Percentiles rank a stretch among this genome's conserved stretches.
Conservation (phyloP, 1,284 basidiomycete species). For the Trichosporon sp. region DNA sequence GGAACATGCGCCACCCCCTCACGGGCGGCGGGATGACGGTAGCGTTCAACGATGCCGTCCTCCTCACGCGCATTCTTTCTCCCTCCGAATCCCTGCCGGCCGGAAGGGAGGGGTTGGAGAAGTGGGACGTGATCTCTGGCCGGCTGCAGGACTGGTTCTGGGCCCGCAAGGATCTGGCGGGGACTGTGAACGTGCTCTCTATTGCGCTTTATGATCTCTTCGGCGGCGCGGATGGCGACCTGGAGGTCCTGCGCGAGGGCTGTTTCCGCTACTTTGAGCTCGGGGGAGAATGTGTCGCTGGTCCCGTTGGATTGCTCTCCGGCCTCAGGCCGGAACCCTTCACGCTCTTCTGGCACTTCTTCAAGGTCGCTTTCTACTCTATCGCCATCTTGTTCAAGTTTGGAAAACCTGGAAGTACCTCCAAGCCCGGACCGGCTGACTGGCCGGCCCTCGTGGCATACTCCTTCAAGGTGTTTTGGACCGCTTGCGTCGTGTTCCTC, state of each 20-base stretch:
- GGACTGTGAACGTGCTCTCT: constrained; percentile 86
- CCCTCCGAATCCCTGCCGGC: constrained; percentile 41
- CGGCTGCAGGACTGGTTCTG: constrained; percentile 77
- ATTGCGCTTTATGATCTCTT: constrained; percentile 91
- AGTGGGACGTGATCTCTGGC: constrained; percentile 67
- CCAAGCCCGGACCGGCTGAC: constrained; percentile 55
- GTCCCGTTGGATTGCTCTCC: constrained; percentile 83
- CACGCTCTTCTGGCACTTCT: constrained; percentile 88
- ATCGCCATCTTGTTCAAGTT: constrained; percentile 83
- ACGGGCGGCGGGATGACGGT: constrained; percentile 98
- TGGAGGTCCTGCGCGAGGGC: constrained; percentile 83
- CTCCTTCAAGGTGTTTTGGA: constrained; percentile 70
- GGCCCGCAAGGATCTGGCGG: constrained; percentile 74
- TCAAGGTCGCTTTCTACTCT: constrained; percentile 89
- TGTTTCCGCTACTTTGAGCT: constrained; percentile 98
- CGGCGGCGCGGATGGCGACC: constrained; percentile 67
- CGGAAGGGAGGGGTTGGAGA: constrained; percentile 55
- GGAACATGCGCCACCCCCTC: constrained; percentile 99
- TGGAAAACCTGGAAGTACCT: constrained; percentile 56
- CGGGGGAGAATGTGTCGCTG: constrained; percentile 84
- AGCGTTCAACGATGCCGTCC: constrained; percentile 78
- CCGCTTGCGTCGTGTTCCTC: constrained; percentile 79
- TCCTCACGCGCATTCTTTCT: constrained; percentile 68
- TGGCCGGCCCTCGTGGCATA: constrained; percentile 67
- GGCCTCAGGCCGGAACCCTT: constrained; percentile 71